Evolutionary conservation across 2,329 filamentous ascomycete genomes (phyloP).

Genomic region (Paraconiothyrium brasiliense): DNA sequence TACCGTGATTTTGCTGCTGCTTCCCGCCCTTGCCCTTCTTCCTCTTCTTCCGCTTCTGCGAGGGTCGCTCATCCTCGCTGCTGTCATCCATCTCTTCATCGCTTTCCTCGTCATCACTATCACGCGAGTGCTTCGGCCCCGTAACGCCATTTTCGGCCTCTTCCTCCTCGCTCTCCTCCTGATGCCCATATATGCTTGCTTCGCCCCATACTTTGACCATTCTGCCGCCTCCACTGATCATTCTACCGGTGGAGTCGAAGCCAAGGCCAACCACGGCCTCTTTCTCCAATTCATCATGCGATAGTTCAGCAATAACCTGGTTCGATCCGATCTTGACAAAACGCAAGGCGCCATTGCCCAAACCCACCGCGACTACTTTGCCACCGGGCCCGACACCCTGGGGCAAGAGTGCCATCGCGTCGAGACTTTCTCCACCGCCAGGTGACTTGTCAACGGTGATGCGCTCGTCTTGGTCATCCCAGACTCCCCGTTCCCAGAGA

Average conservation of each 20-base stretch:
- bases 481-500: slow-evolving; percentile 91
- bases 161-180: slow-evolving; percentile 60
- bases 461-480: slow-evolving; percentile 94
- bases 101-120: slow-evolving; percentile 57
- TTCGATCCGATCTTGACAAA: slow-evolving; percentile 80
- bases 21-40: slow-evolving; percentile 49
- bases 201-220: slow-evolving; percentile 92
- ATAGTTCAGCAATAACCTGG: slow-evolving; percentile 72
- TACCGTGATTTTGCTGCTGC: slow-evolving; percentile 44
- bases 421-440: slow-evolving; percentile 79
- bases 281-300: slow-evolving; percentile 77
- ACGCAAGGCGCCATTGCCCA: slow-evolving; percentile 81
- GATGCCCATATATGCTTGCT: slow-evolving; percentile 69
- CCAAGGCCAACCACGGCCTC: slow-evolving; percentile 84
- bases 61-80: slow-evolving; percentile 57
- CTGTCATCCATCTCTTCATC: slow-evolving; percentile 53
- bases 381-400: slow-evolving; percentile 72
- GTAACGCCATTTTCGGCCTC: slow-evolving; percentile 53
- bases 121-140: slow-evolving; percentile 37
- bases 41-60: slow-evolving; percentile 55
- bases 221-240: slow-evolving; percentile 89
- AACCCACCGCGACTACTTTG: slow-evolving; percentile 79
- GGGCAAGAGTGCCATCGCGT: slow-evolving; percentile 78
- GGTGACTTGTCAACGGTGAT: slow-evolving; percentile 74
- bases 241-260: slow-evolving; percentile 84